Base-by-base conservation (phyloP, 768 basidiomycete genomes). In the Fomitopsis pulvina region DNA sequence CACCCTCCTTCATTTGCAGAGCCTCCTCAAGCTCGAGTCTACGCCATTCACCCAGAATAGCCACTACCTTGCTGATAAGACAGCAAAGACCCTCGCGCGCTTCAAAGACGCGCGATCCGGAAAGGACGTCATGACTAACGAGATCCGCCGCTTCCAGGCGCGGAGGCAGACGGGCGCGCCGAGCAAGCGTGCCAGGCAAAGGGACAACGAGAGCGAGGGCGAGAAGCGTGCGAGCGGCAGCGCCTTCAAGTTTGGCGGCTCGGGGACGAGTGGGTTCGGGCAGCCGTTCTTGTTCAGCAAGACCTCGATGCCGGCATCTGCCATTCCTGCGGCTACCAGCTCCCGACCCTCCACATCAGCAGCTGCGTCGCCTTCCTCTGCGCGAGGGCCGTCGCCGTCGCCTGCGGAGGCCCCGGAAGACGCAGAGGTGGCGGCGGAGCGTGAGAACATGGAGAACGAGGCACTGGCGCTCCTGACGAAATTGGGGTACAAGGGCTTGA, bases 41-140 rank as follows among this genome's bases (percentile, higher is more conserved):
- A 46, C 54, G 0, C 64, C 65, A 2, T 75, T 62, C 59, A 76
- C 75, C 6, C 71, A 70, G 55, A 77, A 75, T 49, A 54, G 50
- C 3, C 71, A 72, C 51, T 75, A 74, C 50, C 62, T 71, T 8
- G 41, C 59, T 7, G 53, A 60, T 1, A 56, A 53, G 5, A 64
- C 60, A 16, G 68, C 71, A 26, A 68, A 69, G 52, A 70, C 62
- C 58, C 57, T 72, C 6, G 61, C 63, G 12, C 60, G 61, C 21
- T 74, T 72, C 52, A 71, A 67, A 48, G 67, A 57, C 9, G 58
- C 59, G 18, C 65, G 71, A 2, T 55, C 61, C 9, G 59, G 52
- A 9, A 46, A 37, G 30, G 34, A 37, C 34, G 34, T 37, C 14
- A 37, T 37, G 34, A 16, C 18, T 12, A 18, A 37, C 18, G 34